Evolutionary conservation across 441 rosid genomes (phyloP).

Genomic region (Croton laevigatus): DNA sequence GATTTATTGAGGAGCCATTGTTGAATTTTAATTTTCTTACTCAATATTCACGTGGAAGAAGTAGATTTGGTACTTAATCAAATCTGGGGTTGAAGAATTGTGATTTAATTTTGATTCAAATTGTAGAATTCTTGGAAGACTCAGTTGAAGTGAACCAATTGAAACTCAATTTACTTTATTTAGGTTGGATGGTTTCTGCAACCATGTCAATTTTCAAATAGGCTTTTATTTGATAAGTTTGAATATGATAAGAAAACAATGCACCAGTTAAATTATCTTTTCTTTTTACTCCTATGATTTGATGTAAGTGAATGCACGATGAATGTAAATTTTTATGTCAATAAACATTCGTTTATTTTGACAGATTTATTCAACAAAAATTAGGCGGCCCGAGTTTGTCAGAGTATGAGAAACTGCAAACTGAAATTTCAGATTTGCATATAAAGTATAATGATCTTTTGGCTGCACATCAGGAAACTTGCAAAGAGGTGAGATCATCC

Average conservation of each 20-base stretch:
- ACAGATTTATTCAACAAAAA: conserved; percentile 77
- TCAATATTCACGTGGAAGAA: background rate
- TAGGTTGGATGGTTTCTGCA: background rate
- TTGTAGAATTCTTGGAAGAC: background rate
- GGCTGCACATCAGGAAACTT: conserved; percentile 55
- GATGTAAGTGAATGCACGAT: background rate
- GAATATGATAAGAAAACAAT: too few relatives aligned
- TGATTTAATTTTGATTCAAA: background rate
- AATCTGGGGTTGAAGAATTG: background rate
- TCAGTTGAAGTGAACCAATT: background rate
- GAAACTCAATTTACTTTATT: background rate
- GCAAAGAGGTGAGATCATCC: conserved; percentile 54
- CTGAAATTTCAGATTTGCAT: conserved; percentile 65
- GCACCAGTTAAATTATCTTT: too few relatives aligned
- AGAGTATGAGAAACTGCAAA: conserved; percentile 79
- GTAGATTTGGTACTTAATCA: background rate
- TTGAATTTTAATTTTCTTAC: background rate
- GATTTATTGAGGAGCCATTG: background rate
- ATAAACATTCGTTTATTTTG: conserved; percentile 7
- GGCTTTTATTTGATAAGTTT: background rate
- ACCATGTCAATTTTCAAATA: background rate
- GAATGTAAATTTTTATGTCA: background rate
- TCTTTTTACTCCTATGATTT: background rate
- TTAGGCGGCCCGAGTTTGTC: conserved; percentile 74
- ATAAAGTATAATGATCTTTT: conserved; percentile 65